These are phyloP conservation scores for Furcasterigmium furcatum DNA, from an alignment of 2,329 filamentous ascomycete species.

Conservation along the genomic window DNA sequence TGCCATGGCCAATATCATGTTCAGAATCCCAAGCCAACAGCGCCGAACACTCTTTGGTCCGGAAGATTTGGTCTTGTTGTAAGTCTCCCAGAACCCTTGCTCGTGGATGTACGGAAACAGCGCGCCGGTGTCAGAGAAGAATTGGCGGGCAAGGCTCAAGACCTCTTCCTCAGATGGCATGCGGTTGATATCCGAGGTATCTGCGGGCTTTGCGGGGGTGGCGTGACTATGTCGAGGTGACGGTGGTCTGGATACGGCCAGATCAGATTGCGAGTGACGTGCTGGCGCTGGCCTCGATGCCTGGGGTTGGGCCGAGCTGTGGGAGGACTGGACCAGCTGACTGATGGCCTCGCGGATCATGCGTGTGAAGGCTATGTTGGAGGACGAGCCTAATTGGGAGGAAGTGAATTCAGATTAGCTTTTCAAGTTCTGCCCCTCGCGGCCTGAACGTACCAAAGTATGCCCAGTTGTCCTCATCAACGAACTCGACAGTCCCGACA, in stretches of 20 bases:
- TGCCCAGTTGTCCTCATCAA: constrained; percentile 12
- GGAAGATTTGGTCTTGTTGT: constrained; percentile 9
- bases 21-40: constrained; percentile 48
- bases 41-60: constrained; percentile 30
- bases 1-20: constrained; percentile 47
- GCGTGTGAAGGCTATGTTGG: constrained; percentile 17
- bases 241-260: neutral
- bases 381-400: neutral
- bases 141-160: constrained; percentile 14
- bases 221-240: constrained; percentile 1
- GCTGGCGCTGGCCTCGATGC: too few species aligned
- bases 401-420: neutral
- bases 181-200: neutral
- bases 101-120: constrained; percentile 25
- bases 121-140: constrained; percentile 21
- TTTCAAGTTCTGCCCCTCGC: neutral
- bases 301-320: too few species aligned
- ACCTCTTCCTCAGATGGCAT: constrained; percentile 15
- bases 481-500: constrained; percentile 16
- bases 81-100: constrained; percentile 17
- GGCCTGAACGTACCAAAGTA: constrained; percentile 12
- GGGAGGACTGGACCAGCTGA: constrained; percentile 4
- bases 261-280: constrained; percentile 1
- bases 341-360: constrained; percentile 13
- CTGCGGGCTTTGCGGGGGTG: neutral